Base-by-base conservation (phyloP, 2,329 filamentous ascomycete genomes). In the Raffaelea arxii region DNA sequence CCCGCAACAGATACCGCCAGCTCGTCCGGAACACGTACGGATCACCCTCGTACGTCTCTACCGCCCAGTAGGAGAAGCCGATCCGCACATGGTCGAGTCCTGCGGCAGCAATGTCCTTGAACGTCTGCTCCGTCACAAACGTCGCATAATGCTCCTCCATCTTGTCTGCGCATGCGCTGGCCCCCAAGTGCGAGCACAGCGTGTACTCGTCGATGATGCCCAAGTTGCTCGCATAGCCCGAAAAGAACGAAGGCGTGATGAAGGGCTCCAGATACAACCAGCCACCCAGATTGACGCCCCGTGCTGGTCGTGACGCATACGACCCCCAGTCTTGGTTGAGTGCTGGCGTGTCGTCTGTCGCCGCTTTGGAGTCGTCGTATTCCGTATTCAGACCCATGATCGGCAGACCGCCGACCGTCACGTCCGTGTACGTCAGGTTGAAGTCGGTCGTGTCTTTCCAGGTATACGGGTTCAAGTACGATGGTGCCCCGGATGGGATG, bases 51-150 rank as follows among this genome's bases (percentile, higher is more conserved):
- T 94, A 96, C 0, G 82, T 84, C 48, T 81, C 78, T 2, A 97
- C 82, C 0, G 90, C 88, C 92, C 92, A 98, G 70, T 98, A 98
- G 10, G 84, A 87, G 62, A 84, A 97, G 0, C 86, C 89, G 46
- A 98, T 96, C 46, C 92, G 84, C n/a, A 98, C 86, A 61, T 98
- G 92, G 60, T 98, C 92, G 40, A 98, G 78, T 0, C 92, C 92
- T 1, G 92, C 92, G 35, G 79, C 82, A 42, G 80, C 80, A 49
- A 98, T 96, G 36, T 91, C 84, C 47, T 74, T 72, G 62, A 97
- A 95, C 2, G 86, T 89, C 48, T 84, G 70, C 60, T 94, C 87
- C 0, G 78, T 90, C 38, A 97, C 80, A 59, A 95, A 98, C 0
- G 78, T 79, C 2, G 90, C 82, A 65, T 98, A 98, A 64, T 98